Conservation (phyloP, 371 early-diverging fungal species). For the Mortierella sp. region DNA sequence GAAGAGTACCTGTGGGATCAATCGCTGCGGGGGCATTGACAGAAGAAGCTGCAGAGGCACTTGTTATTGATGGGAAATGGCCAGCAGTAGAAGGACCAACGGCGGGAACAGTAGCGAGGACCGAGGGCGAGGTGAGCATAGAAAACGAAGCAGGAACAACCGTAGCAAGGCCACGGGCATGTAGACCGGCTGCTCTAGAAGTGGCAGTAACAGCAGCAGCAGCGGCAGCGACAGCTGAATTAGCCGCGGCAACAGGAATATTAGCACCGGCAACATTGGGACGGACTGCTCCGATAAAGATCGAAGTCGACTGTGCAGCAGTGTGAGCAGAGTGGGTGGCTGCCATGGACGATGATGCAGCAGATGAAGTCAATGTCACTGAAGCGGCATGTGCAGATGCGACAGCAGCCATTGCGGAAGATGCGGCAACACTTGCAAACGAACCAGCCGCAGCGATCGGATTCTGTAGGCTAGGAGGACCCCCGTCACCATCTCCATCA, state of each 20-base stretch:
- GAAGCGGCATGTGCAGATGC: slow-evolving; percentile 1
- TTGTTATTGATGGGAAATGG: not conserved
- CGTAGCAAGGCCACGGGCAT: not conserved
- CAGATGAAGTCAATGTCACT: not conserved
- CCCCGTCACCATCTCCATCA: not conserved
- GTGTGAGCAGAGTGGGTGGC: not conserved
- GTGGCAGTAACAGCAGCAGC: not conserved
- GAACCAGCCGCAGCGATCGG: not conserved
- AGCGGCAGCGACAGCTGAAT: not conserved
- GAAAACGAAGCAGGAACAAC: not conserved
- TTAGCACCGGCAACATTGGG: not conserved
- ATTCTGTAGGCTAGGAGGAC: not conserved
- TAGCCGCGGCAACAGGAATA: not conserved
- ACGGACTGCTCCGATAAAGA: not conserved
- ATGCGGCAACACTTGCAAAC: not conserved
- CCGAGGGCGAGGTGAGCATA: not conserved
- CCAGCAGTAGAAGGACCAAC: not conserved
- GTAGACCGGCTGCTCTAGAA: not conserved
- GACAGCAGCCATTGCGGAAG: not conserved
- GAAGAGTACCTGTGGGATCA: not conserved
- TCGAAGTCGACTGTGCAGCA: not conserved
- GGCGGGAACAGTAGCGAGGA: not conserved
- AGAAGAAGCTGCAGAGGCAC: not conserved
- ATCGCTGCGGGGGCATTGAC: not conserved
- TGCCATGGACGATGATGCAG: not conserved